Base-by-base conservation (phyloP, 225 moss, liverwort and hornwort species). In the Climacium dendroides region DNA sequence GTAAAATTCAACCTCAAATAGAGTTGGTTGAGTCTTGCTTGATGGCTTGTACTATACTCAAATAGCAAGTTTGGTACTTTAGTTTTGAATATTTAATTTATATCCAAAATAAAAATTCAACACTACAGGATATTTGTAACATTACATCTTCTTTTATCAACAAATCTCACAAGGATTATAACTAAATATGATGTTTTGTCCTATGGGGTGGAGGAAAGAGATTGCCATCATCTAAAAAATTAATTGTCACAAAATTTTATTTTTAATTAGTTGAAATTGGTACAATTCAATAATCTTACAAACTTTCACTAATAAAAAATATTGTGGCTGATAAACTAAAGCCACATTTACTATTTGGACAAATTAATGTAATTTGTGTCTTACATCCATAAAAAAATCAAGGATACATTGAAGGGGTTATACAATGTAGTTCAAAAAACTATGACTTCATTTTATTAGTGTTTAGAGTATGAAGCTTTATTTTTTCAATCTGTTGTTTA, bases 161-260 rank as follows among this genome's bases (percentile, higher is more conserved):
- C 8, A 70, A 15, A 25, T 70, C 5, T 25, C 6, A 70, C 5
- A 9, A 70, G 9, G 8, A 41, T 4, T 0, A 7, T 25, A 41
- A 8, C 0, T 41, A 70, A 15, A 0, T 41, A 7, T 0, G 0
- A 1, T 41, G 4, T 15, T 25, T 70, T 70, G 41, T 41, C 25
- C 5, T 25, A 8, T 39, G 3, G 14, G 5, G 8, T 71, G 5
- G 1, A 3, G 0, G 3, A 5, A 15, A 25, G 16, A 71, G 0
- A 71, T 71, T 43, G 5, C 0, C 28, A 71, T 43, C 28, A 71
- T 0, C 1, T 16, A 16, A 9, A 15, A 71, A 9, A 5, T 16
- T 9, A 15, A 9, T 71, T 2, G 9, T 1, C 5, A 28, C 2
- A 43, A 15, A 26, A 15, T 26, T 71, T 26, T 41, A 9, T 70